Evolutionary conservation across 441 rosid genomes (phyloP), one percentile per base, ranked within the genome.

Genomic region (Geranium incanum): DNA sequence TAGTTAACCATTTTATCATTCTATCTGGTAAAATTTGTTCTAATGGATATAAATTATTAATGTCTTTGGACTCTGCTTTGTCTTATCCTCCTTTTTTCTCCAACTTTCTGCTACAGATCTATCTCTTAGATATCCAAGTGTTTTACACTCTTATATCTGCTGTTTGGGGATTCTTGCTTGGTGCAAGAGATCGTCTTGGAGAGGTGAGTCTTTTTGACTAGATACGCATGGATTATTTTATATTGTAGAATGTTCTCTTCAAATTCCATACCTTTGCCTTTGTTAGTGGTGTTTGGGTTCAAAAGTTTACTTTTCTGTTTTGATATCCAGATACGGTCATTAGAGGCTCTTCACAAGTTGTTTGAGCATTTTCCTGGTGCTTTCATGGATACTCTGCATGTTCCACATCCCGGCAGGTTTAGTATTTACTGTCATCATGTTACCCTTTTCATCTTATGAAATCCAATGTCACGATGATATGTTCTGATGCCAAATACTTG

Each of bases 161-260:
- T 41, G 76, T 86, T 72, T 84, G 87, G 88, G 99, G 98, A 70
- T 95, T 95, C 81, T 83, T 95, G 85, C 93, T 92, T 41, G 99
- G 99, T 71, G 99, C 99, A 48, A 86, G 96, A 82, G 99, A 89
- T 82, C 99, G 88, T 74, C 90, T 95, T 63, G 99, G 99, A 36
- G 99, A 95, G 90, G 99, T 92, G 79, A 76, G 81, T 81, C 59
- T 45, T 71, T 68, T 76, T 74, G 50, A n/a, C 50, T 63, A 69
- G 68, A 33, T 65, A 33, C 33, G 12, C 12, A 2, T 65, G 19
- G 12, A 60, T 19, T 23, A 60, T 60, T 18, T 18, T 23, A 9
- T 11, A 19, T 60, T 18, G 3, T 60, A 9, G 65, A 11, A 18
- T 60, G 65, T 19, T 60, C 28, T 18, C 65, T 18, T 60, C 0